Evolutionary conservation across 2,329 filamentous ascomycete genomes (phyloP), one percentile per base, ranked within the genome.

Genomic region (Sporothrix euskadiensis): DNA sequence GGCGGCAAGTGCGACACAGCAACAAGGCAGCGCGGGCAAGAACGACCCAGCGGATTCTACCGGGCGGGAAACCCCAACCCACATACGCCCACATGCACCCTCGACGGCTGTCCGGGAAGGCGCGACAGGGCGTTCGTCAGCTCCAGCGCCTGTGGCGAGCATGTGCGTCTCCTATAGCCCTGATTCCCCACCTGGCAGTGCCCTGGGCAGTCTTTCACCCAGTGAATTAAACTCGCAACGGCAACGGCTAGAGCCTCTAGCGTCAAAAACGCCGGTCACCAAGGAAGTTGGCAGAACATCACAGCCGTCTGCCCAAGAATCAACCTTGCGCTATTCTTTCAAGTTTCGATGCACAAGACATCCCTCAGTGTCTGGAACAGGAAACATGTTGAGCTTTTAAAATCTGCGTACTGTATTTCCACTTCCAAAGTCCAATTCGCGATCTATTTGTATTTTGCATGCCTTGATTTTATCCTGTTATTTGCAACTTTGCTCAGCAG

Each of bases 1-100:
- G 30, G 61, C n/a, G 61, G 61, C 61, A 65, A 47, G n/a, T 44
- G 61, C 39, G 59, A 65, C 59, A 6, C 63, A 68, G 41, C 41
- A 49, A 49, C 44, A 14, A 14, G 14, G 44, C 44, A 49, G 14
- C 44, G 41, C 63, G 22, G 44, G 63, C 49, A 68, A 35, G 44
- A 32, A 52, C 22, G 63, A 66, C 39, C 65, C 65, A 68, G 65
- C 14, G 44, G 65, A 5, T 30, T 66, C 14, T n/a, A 32, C 39
- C 41, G 44, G 14, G 41, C 63, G 39, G 26, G 44, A 66, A 66
- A 66, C 35, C 41, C 8, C 63, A 49, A 32, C 63, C 41, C 63
- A 49, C 35, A 12, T 16, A 9, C 16, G 19, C 32, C 30, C 16
- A 22, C 57, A 30, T 12, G 2, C 14, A 10, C 59, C 59, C 22